These are phyloP conservation scores for Blumeria graminis DNA, from an alignment of 2,329 filamentous ascomycete species.

Conservation along the genomic window DNA sequence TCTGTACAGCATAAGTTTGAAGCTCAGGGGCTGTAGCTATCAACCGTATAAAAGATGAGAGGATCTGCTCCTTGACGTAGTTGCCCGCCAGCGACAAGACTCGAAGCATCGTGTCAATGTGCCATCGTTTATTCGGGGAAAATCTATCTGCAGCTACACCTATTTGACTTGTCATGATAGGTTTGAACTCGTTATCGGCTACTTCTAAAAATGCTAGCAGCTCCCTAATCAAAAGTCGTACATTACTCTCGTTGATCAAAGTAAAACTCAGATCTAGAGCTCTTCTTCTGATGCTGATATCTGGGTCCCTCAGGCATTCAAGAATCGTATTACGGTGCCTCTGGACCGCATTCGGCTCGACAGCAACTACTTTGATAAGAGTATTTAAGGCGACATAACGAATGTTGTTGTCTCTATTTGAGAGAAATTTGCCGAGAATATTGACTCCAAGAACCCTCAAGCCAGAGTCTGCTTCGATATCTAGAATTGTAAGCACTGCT, in stretches of 20 bases:
- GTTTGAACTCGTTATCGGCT: conserved; percentile 96
- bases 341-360: conserved; percentile 93
- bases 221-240: conserved; percentile 79
- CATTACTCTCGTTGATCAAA: conserved; percentile 88
- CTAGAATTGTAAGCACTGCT: conserved; percentile 84
- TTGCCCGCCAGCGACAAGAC: conserved; percentile 85
- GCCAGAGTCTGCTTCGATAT: conserved; percentile 93
- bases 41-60: conserved; percentile 87
- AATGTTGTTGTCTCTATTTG: conserved; percentile 99
- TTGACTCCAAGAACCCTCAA: conserved; percentile 88
- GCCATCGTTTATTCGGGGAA: conserved; percentile 93
- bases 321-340: conserved; percentile 92
- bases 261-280: conserved; percentile 97
- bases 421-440: conserved; percentile 90
- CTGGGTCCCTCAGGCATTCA: conserved; percentile 84
- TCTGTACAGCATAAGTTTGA: conserved; percentile 90
- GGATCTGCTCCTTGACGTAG: conserved; percentile 91
- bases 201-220: conserved; percentile 88
- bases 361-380: conserved; percentile 89
- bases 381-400: conserved; percentile 95
- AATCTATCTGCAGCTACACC: conserved; percentile 90
- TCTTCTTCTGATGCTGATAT: conserved; percentile 88
- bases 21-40: conserved; percentile 86
- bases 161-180: conserved; percentile 94
- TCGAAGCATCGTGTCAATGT: conserved; percentile 90